Evolutionary conservation across 2,329 filamentous ascomycete genomes (phyloP), one percentile per base, ranked within the genome.

Genomic region (Diaporthe citrichinensis): DNA sequence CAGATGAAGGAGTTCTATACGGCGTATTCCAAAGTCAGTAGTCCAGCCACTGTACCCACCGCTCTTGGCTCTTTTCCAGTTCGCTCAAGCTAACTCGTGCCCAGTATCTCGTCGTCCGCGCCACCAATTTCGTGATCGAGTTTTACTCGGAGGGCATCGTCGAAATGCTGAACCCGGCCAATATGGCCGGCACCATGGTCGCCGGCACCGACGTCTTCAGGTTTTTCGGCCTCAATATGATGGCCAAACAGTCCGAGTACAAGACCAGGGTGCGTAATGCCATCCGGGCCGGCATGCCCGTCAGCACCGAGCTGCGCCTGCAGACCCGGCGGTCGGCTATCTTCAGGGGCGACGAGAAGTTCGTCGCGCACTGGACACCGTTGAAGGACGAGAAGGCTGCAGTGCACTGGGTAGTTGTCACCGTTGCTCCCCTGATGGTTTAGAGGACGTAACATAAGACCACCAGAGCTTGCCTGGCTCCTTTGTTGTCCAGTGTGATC

Each of bases 1-100:
- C 80, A 81, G 77, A 80, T 80, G 76, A 79, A 79, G 72, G 80
- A 81, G 39, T 81, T 81, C 51, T 79, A 81, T 59, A 79, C 80
- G 8, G 79, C 80, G 0, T 81, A 81, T 61, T 81, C 80, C 39
- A 81, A 80, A 67, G 79, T 78, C 31, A 62, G 75, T 28, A 15
- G 8, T 3, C 23, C 41, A 53, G 31, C 2, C n/a, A 20, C 20
- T 41, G 17, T 15, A 10, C n/a, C 23, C n/a, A 53, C 20, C 53
- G 10, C 15, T 46, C 44, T 12, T 65, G 25, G 34, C 28, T 3
- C 12, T 14, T 36, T 8, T 17, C 2, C 4, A n/a, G 10, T 15
- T 57, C 17, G 28, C 46, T 4, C 51, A 3, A 55, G 20, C 46
- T 34, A 6, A 25, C 23, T 44, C 14, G 14, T 8, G 34, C 25